Base-by-base conservation (phyloP, 805 yeast genomes). In the Sugiyamaella americana region DNA sequence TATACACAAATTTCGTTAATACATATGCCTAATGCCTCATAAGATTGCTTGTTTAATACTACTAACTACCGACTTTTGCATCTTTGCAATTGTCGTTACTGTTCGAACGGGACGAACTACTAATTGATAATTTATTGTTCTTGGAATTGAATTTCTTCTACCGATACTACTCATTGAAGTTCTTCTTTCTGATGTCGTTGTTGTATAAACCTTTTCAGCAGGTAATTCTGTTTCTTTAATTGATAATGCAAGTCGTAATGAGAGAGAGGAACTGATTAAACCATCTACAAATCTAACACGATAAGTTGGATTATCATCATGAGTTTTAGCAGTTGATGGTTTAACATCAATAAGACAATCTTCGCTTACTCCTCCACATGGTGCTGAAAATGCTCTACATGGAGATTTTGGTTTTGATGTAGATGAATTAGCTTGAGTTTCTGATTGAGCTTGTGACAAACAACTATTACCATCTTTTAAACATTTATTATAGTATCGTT, bases 211-310 rank as follows among this genome's bases (percentile, higher is more conserved):
- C 37, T 13, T 17, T 11, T 23, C 18, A n/a, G 11, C 18, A 2
- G 5, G 10, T 8, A 13, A 8, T 8, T 13, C 13, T 8, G 32
- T 26, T 13, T 26, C 32, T 13, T 13, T 26, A 13, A 8, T 26
- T 8, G 32, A 8, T 26, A 26, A 13, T 5, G 52, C 51, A 21
- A 48, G 47, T 11, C 40, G 42, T 40, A 50, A 37, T 16, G 42
- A n/a, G 43, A 52, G 38, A n/a, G 54, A 42, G 3, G 52, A 18
- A 18, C 47, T 43, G 29, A 50, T 24, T 16, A 52, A 36, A 17
- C 48, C 54, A 34, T 52, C 56, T 3, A 38, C 46, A 24, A 44
- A 44, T 20, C 51, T 39, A 10, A 49, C 49, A 5, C 51, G 18
- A 21, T 44, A 44, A 10, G 5, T 35, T 6, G n/a, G 5, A 5